Percentiles rank a stretch among this genome's conserved stretches.
These are phyloP conservation scores for Starmera caribaea DNA, from an alignment of 805 yeast genomes.

Conservation along the genomic window DNA sequence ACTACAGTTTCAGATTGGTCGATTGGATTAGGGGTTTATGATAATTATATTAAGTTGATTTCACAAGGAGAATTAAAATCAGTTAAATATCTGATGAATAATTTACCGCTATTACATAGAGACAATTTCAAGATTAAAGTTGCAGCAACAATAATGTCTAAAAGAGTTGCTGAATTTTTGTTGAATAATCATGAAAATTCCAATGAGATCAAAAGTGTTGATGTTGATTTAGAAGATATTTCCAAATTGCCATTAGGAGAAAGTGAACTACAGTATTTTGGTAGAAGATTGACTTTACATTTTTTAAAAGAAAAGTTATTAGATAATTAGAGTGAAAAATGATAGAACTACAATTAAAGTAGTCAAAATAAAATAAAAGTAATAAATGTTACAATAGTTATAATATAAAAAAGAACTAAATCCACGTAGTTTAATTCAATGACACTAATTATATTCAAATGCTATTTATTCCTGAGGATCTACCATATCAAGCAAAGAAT, in stretches of 20 bases:
- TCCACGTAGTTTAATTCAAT: not conserved
- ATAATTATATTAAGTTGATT: conserved; percentile 33
- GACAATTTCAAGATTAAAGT: conserved; percentile 30
- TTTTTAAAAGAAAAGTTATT: not conserved
- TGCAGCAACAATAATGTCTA: conserved; percentile 45
- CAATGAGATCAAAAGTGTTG: conserved; percentile 1
- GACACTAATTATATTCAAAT: not conserved
- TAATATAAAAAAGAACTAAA: not conserved
- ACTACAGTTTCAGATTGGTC: conserved; percentile 40
- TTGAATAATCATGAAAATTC: conserved; percentile 8
- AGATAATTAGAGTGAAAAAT: not conserved
- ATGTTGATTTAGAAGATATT: conserved; percentile 24
- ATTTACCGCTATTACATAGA: conserved; percentile 32
- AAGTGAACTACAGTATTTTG: conserved; percentile 30
- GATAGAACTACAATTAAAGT: not conserved
- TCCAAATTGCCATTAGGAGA: conserved; percentile 33
- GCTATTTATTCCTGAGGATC: conserved; percentile 11
- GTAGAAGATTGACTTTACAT: not conserved
- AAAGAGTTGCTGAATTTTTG: conserved; percentile 26
- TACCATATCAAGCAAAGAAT: conserved; percentile 48
- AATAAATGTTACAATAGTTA: not conserved
- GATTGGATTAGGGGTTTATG: conserved; percentile 49
- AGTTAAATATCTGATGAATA: conserved; percentile 32
- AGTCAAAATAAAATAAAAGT: not conserved
- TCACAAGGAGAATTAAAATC: conserved; percentile 15